Base-by-base conservation (phyloP, 106 monocot species). In the Xerophyta viscosa region DNA sequence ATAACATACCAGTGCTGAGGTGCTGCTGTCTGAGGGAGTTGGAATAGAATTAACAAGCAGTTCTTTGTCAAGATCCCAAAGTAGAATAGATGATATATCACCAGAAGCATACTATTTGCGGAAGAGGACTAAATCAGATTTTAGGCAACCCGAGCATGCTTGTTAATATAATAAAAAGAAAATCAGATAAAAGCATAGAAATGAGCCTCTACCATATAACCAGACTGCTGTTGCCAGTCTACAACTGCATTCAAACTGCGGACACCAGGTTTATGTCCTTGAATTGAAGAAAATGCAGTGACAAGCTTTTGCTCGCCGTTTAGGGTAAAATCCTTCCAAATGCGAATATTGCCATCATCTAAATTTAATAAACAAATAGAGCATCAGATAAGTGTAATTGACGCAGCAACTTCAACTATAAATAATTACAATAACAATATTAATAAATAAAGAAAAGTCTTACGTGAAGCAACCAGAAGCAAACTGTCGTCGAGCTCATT, bases 1-100 rank as follows among this genome's bases (percentile, higher is more conserved):
- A 39, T 6, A 4, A 8, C 58, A 33, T 29, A 89, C 96, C 58
- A 96, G 51, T 52, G 73, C 78, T 17, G 96, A 89, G 56, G 89
- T 71, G 46, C 48, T 66, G 24, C 82, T 82, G 13, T 85, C 79
- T 28, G 82, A 70, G 47, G 70, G 72, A 54, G 85, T 65, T 27
- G 72, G 57, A 48, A 89, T 71, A 12, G 85, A 56, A 68, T 62
- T 69, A 62, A 82, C 31, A 27, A 79, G 75, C 65, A 82, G 84
- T 46, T 96, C 89, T 62, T 84, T 89, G 30, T 96, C 87, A 3
- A 96, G 65, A 71, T 96, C 96, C 96, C 96, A 96, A 14, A 89
- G 48, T 51, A 71, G 46, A 37, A 96, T 69, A 11, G 96, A 71
- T 31, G 81, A 66, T 56, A 57, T 48, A 6, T 85, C 89, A 72